Evolutionary conservation across 495 filamentous ascomycete genomes (phyloP), one percentile per base, ranked within the genome.

Genomic region (Aspergillus sclerotioniger): DNA sequence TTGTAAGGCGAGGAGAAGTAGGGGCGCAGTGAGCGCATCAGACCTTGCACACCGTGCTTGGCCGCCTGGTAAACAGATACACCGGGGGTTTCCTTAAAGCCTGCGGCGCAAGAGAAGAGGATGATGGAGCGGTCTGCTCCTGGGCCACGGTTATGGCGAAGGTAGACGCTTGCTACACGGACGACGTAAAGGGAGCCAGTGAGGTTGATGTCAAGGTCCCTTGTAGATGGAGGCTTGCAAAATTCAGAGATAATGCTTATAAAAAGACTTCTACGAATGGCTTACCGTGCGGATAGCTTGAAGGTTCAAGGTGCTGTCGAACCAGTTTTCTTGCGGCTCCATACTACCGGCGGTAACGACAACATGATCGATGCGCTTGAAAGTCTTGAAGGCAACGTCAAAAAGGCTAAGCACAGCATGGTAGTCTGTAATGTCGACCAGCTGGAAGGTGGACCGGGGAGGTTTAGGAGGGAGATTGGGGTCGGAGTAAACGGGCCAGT

Each of bases 261-360:
- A n/a, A n/a, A n/a, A n/a, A n/a, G n/a, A n/a, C n/a, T n/a, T 9
- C 10, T 52, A 16, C 8, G 15, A 35, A 20, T 12, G 9, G 33
- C 69, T 58, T 54, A 74, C 73, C 66, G 72, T 56, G 35, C 73
- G 71, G 20, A 76, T 57, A 4, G 61, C 63, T 43, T 68, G 39
- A 39, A 76, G 44, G 8, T 60, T 80, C 15, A 75, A 62, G 35
- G 74, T 70, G 35, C 76, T 71, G 15, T 75, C 76, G 50, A 79
- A 76, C 71, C 77, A 80, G 56, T 79, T 73, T 19, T 59, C 61
- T 3, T 64, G 68, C 3, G 69, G 71, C 28, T 79, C 79, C 54
- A 74, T 69, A 28, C 79, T 76, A 1, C 80, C 80, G 9, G 81
- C 81, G 15, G 80, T 80, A 16, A 78, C 75, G 33, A 81, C 71